These are phyloP conservation scores for Volvox reticuliferus DNA, from an alignment of 139 green algal genomes.

Conservation along the genomic window DNA sequence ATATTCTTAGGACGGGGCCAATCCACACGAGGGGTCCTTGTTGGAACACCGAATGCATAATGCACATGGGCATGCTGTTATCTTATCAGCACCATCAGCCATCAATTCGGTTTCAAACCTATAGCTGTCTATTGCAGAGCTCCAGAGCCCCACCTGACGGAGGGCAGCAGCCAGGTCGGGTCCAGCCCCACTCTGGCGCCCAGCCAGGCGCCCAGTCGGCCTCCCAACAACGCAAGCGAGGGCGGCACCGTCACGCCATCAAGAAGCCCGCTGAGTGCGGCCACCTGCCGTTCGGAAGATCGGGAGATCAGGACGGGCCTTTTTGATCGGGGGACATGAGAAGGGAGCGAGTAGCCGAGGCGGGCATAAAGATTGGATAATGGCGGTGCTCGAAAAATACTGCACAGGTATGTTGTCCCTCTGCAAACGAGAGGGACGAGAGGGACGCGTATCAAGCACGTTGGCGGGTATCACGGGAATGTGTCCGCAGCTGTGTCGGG, in stretches of 20 bases:
- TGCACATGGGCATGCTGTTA: too few species aligned
- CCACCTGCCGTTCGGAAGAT: neutral
- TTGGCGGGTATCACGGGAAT: neutral
- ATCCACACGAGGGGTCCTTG: too few species aligned
- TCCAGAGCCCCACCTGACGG: slow-evolving; percentile 61
- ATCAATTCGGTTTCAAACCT: too few species aligned
- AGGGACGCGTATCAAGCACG: neutral
- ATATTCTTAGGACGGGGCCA: too few species aligned
- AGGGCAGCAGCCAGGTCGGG: slow-evolving; percentile 60
- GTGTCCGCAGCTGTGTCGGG: too few species aligned
- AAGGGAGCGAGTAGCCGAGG: neutral
- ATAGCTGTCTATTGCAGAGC: too few species aligned
- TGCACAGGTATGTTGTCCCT: too few species aligned
- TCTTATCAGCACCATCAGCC: too few species aligned
- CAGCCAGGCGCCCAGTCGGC: slow-evolving; percentile 75
- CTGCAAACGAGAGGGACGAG: neutral
- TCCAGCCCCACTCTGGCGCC: slow-evolving; percentile 50
- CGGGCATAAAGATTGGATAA: neutral
- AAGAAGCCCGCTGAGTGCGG: slow-evolving; percentile 30
- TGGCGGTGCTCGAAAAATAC: too few species aligned
- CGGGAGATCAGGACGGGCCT: neutral
- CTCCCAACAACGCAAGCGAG: slow-evolving; percentile 62
- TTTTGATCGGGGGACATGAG: neutral
- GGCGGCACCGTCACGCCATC: slow-evolving; percentile 47
- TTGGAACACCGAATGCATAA: too few species aligned